Conservation (phyloP, 1,284 basidiomycete genomes). For the Marasmius sp. region DNA sequence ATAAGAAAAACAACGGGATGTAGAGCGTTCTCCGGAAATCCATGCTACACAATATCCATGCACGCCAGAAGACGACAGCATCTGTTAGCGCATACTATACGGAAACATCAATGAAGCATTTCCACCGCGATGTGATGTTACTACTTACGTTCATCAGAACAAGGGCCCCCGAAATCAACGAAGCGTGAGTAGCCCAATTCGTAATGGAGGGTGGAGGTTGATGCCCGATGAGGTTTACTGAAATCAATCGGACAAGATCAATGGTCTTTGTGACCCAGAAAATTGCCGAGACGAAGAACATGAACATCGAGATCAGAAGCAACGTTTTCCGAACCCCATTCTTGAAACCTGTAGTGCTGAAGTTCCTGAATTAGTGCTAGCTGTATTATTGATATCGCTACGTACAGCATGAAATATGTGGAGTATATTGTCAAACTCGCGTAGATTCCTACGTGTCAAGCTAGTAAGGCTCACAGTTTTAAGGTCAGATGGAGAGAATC, state of each 20-base stretch:
- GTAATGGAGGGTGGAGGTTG: background rate
- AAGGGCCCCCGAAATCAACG: background rate
- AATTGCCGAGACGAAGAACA: background rate
- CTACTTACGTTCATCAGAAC: background rate
- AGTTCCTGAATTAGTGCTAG: background rate
- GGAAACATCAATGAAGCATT: background rate
- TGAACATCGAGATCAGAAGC: background rate
- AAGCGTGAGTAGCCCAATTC: too few relatives aligned
- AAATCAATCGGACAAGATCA: background rate
- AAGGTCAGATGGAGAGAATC: background rate
- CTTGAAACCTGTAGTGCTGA: background rate
- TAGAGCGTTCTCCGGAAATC: background rate
- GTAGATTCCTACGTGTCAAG: background rate
- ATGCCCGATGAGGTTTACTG: background rate
- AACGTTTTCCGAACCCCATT: background rate
- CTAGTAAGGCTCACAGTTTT: background rate
- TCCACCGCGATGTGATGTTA: background rate
- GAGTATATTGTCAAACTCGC: background rate
- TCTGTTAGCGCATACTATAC: conserved; percentile 1
- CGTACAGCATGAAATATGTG: background rate
- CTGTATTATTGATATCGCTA: background rate
- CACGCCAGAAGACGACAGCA: background rate
- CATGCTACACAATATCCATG: background rate
- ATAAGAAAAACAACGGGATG: background rate
- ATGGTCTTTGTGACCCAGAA: background rate